Evolutionary conservation across 805 yeast species (phyloP), one percentile per base, ranked within the genome.

Genomic region (Kodamaea laetipori): DNA sequence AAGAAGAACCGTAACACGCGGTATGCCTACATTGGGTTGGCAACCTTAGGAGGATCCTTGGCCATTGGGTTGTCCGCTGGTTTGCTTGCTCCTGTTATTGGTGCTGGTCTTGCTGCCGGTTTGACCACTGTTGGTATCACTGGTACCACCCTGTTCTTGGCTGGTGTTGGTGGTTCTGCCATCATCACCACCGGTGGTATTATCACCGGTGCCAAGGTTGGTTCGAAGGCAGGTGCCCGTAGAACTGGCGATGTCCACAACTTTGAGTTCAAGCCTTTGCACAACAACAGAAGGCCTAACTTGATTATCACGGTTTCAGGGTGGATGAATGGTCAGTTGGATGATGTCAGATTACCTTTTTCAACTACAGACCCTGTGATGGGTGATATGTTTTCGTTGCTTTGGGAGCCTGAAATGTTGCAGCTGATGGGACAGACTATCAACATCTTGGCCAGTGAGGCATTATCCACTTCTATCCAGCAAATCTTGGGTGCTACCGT

Each of bases 371-470:
- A 95, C 58, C 99, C 99, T 0, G 88, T 92, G 0, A 90, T 92
- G 92, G 99, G 99, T 12, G 99, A 94, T 61, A 67, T 94, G 52
- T 87, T 85, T 55, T 89, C 98, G 0, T 71, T 94, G 6, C 69
- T 87, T 37, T 94, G 99, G 99, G 99, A 94, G 63, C 99, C 99
- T 0, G 99, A 94, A 52, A 88, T 94, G 94, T 80, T 94, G 55
- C 84, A 81, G 49, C 86, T 96, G 43, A 89, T 87, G 78, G 99
- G 99, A 60, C 97, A 94, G 63, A 94, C 99, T 0, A 92, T 94
- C 50, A 80, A 81, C 49, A 90, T 94, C 55, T 74, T 94, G 45
- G 99, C 99, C 0, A 86, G 92, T 31, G 99, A 94, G 65, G 92
- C 95, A 0, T 73, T 95, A 42, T 81, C 95, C 0, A 94, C 92